Conservation (phyloP, 2,329 filamentous ascomycete genomes). For the Esteya vermicola region DNA sequence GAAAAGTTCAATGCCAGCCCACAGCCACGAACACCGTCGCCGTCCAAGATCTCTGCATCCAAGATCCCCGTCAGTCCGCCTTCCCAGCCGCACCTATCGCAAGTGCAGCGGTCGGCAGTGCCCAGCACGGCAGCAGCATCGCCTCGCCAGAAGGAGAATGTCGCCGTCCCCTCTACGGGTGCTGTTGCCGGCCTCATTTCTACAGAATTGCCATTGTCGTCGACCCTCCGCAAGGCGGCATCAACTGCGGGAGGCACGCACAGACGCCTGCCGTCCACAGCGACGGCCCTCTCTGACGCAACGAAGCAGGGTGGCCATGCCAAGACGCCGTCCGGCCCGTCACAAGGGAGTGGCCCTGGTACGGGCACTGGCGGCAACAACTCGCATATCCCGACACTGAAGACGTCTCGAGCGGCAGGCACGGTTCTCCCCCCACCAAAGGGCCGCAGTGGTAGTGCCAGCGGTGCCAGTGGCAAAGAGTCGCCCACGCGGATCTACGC, state of each 20-base stretch:
- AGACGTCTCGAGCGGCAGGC: constrained; percentile 19
- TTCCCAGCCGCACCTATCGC: constrained; percentile 11
- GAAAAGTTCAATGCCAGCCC: constrained; percentile 42
- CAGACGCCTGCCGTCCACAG: background rate
- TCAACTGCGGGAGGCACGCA: background rate
- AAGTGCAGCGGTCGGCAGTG: no score
- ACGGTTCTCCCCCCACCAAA: constrained; percentile 3
- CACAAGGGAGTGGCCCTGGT: no score
- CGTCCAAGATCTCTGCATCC: constrained; percentile 39
- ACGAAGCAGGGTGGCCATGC: constrained; percentile 25
- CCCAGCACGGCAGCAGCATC: no score
- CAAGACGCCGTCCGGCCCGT: constrained; percentile 35
- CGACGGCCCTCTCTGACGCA: no score
- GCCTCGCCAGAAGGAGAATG: constrained; percentile 36
- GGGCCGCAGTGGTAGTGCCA: no score
- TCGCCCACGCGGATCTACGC: constrained; percentile 14
- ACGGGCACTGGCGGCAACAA: no score
- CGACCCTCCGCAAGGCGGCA: background rate
- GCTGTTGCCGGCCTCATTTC: no score
- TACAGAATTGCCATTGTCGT: constrained; percentile 4
- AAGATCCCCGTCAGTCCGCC: constrained; percentile 23
- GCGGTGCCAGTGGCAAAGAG: no score
- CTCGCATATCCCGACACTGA: constrained; percentile 39
- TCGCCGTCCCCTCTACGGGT: no score
- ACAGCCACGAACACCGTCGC: constrained; percentile 22